These are phyloP conservation scores for Punctularia strigosozonata DNA, from an alignment of 768 basidiomycete genomes.

Conservation along the genomic window DNA sequence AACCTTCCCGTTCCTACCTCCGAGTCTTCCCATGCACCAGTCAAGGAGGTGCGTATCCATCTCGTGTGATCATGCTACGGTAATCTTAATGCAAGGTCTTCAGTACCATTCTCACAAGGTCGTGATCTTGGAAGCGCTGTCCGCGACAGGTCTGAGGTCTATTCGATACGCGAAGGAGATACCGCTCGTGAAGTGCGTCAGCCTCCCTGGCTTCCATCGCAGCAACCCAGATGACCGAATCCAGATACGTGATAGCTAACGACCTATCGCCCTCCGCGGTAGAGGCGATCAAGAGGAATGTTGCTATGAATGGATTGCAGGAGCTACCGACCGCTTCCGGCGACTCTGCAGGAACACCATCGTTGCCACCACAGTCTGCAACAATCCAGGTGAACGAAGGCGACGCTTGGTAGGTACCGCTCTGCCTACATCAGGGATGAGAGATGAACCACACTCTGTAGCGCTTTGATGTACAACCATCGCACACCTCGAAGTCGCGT, in stretches of 20 bases:
- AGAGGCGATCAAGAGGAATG: conserved; percentile 77
- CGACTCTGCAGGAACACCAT: conserved; percentile 1
- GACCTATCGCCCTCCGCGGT: conserved; percentile 79
- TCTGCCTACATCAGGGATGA: neutral
- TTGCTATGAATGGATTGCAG: conserved; percentile 64
- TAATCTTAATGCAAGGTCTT: conserved; percentile 1
- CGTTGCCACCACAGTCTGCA: too few species aligned
- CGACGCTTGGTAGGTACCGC: conserved; percentile 70
- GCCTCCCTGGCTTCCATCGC: conserved; percentile 1
- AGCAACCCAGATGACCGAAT: neutral
- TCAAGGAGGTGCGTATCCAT: conserved; percentile 7
- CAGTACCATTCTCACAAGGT: conserved; percentile 55
- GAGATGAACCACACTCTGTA: conserved; percentile 15
- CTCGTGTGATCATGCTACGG: neutral
- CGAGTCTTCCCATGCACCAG: too few species aligned
- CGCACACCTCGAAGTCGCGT: conserved; percentile 63
- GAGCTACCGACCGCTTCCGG: conserved; percentile 2
- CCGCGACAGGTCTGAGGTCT: conserved; percentile 89
- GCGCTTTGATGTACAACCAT: conserved; percentile 85
- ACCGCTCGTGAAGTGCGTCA: conserved; percentile 68
- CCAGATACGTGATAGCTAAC: conserved; percentile 87
- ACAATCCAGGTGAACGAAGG: conserved; percentile 82
- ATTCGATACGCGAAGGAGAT: conserved; percentile 98
- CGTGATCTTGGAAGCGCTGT: conserved; percentile 83
- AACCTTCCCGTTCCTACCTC: too few species aligned